Evolutionary conservation across 2,329 filamentous ascomycete species (phyloP).

Genomic region (Fusarium tuaranense): DNA sequence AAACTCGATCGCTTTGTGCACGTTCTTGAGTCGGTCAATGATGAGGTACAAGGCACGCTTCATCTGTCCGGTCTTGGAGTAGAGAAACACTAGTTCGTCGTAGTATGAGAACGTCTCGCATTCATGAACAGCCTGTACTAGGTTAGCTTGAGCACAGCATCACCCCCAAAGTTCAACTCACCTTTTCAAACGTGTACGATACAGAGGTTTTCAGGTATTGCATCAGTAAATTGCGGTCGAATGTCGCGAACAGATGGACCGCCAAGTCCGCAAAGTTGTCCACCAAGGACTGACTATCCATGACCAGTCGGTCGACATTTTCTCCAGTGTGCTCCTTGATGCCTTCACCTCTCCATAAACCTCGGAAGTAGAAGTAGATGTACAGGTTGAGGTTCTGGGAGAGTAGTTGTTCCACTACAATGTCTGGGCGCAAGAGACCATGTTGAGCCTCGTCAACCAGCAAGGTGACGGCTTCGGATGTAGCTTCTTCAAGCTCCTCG

Average conservation of each 20-base stretch:
- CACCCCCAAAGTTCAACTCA: conserved; percentile 37
- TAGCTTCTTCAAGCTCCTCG: conserved; percentile 81
- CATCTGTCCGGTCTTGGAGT: conserved; percentile 94
- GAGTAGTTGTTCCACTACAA: conserved; percentile 83
- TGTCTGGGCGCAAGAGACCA: conserved; percentile 81
- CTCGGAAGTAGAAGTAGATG: conserved; percentile 90
- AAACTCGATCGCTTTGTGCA: conserved; percentile 92
- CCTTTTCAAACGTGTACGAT: conserved; percentile 87
- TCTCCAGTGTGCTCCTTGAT: conserved; percentile 66
- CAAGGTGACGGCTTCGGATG: conserved; percentile 84
- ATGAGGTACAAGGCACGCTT: conserved; percentile 93
- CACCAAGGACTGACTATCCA: conserved; percentile 76
- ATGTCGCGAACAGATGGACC: conserved; percentile 86
- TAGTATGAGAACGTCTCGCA: conserved; percentile 87
- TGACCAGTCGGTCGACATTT: conserved; percentile 66
- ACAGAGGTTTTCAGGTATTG: conserved; percentile 87
- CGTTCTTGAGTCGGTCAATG: conserved; percentile 91
- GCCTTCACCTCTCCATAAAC: conserved; percentile 83
- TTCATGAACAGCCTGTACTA: conserved; percentile 71
- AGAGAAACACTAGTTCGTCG: conserved; percentile 93
- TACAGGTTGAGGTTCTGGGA: conserved; percentile 77
- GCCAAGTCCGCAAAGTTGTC: conserved; percentile 90
- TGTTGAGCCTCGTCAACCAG: conserved; percentile 93
- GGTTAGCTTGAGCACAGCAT: conserved; percentile 19
- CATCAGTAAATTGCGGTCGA: conserved; percentile 84